Evolutionary conservation across 495 filamentous ascomycete genomes (phyloP), one percentile per base, ranked within the genome.

Genomic region (Trichoderma parareesei): DNA sequence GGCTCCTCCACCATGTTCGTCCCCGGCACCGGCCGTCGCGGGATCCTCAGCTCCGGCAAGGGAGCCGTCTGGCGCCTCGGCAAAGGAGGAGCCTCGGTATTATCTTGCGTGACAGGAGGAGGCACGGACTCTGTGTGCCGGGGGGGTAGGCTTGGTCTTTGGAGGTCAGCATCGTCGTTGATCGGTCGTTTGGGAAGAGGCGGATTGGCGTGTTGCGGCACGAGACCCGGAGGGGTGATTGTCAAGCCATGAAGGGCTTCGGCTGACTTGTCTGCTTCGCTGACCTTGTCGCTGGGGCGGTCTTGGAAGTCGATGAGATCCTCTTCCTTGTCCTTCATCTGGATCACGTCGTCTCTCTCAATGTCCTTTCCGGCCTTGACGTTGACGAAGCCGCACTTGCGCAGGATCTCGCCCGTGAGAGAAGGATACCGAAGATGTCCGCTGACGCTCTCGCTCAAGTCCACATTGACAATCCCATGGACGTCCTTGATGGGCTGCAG

Each of bases 401-500:
- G 76, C 7, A 95, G 76, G 27, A 93, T 90, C 60, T 78, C 82
- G 13, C 86, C 87, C 5, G 90, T 83, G 18, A 92, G 72, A 60
- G 82, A 85, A 14, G 89, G 84, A 66, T 93, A 93, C 6, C 84
- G 78, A 44, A 90, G 73, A 69, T 95, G 90, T 0, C 90, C 90
- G 62, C 79, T 84, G 42, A 93, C 85, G 40, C 84, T 81, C 11
- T 88, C 84, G 65, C 83, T 89, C n/a, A 90, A 81, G 70, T 95
- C 81, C 6, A 93, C 68, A 65, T 93, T 93, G 68, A 91, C 88
- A 0, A 94, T 84, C 0, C 86, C 87, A 0, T 85, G 80, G 27
- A 92, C 81, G 11, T 68, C 71, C 61, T 85, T 74, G 40, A 93
- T 83, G 16, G 80, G 73, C 71, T 92, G 85, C 33, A 95, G 74